Base-by-base conservation (phyloP, 1,139 yeast genomes). In the Geotrichum klebahnii region DNA sequence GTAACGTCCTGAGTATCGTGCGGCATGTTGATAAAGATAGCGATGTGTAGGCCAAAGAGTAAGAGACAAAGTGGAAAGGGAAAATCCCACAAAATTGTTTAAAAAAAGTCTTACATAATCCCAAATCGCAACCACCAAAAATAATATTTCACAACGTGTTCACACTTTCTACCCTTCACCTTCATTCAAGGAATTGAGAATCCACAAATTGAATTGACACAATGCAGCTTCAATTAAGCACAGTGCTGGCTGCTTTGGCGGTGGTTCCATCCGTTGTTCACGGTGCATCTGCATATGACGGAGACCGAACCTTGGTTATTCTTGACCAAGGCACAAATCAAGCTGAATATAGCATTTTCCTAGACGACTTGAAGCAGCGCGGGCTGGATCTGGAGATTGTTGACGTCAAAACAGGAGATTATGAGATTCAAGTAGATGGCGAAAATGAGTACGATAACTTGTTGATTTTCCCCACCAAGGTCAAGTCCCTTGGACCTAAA, bases 371-470 rank as follows among this genome's bases (percentile, higher is more conserved):
- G 14, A 50, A 54, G 50, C 62, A 57, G 8, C 68, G 72, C 31
- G 65, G 66, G 2, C 66, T 61, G 50, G 60, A 63, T 2, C 44
- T 73, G 9, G 60, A 63, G 5, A 56, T 64, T 44, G 59, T 58
- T 24, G 53, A 59, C 35, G 59, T 63, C 19, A 64, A 60, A 19
- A 65, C 67, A 34, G 66, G 65, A 3, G 57, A 57, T 1, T 58
- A 73, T 10, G 63, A 67, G 23, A 65, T 81, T 51, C 68, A 71
- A 54, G 60, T 61, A 43, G 72, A 69, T 50, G 79, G 75, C 36
- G 68, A 65, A 38, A 73, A 75, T 55, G 55, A 65, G 10, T 80
- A 73, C 58, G 81, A 80, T 57, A 79, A 80, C 58, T 56, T 83
- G 50, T 61, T 83, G 32, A 55, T 84, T 23, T 71, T 81, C 46